Evolutionary conservation across 1,284 basidiomycete species (phyloP), one percentile per base, ranked within the genome.

Genomic region (Pseudozyma sp.): DNA sequence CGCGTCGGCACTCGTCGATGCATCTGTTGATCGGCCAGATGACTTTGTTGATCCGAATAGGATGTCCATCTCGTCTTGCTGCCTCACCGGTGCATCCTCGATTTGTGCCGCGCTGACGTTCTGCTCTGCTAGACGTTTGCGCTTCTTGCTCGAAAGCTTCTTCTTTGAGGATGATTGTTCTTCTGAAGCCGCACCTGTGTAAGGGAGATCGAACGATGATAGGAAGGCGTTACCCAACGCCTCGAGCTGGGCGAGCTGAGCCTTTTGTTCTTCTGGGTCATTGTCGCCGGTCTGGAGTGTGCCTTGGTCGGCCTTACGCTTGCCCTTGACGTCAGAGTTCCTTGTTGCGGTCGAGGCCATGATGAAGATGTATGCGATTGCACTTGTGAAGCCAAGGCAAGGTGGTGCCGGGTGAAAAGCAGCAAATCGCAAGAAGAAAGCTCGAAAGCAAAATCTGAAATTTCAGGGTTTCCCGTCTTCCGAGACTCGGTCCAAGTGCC

Each of bases 191-290:
- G 7, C 13, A 40, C 52, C 50, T 14, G 59, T 30, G 24, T 37
- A 43, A 0, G 57, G 55, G 9, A 68, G 39, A 7, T 66, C 63
- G 47, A 75, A 75, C 3, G 68, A 70, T 6, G 68, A 70, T 7
- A 75, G 43, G 42, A 75, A 75, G 16, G 63, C 68, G 35, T 68
- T 65, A 44, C 72, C 72, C 13, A 67, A 59, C 13, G 57, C 72
- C 49, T 70, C 63, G 6, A 75, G 56, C 48, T 75, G 72, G 5
- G 72, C 72, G 9, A 75, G 52, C 51, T 53, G 56, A 19, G 42
- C 53, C 11, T 54, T 56, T 19, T 46, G 48, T 29, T 42, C 54
- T 24, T 68, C 52, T 4, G 47, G 10, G 14, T 54, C 47, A 14
- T 58, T 40, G 5, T 51, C 40, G 10, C 51, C 34, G 11, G 46